Evolutionary conservation across 768 basidiomycete species (phyloP).

Genomic region (Leucocoprinus sp.): DNA sequence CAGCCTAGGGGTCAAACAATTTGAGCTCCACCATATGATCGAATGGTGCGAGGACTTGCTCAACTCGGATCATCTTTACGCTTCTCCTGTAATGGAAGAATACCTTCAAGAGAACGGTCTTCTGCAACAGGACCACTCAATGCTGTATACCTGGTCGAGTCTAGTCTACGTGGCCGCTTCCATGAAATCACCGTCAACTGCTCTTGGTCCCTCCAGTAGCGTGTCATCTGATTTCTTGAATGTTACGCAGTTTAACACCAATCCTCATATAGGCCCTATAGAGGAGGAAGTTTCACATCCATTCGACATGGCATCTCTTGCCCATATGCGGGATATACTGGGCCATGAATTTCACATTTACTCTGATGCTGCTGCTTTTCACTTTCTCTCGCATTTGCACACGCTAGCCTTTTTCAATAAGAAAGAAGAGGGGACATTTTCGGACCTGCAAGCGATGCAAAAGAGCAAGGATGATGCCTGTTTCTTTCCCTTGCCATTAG

Average conservation of each 20-base stretch:
- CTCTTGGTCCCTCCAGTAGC: slow-evolving; percentile 14
- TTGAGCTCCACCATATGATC: slow-evolving; percentile 53
- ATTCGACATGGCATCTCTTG: slow-evolving; percentile 50
- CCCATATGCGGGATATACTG: slow-evolving; percentile 53
- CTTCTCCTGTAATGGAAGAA: slow-evolving; percentile 42
- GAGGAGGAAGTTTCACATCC: slow-evolving; percentile 28
- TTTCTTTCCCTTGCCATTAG: slow-evolving; percentile 60
- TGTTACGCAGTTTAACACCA: slow-evolving; percentile 25
- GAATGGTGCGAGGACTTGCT: slow-evolving; percentile 45
- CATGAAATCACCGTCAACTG: slow-evolving; percentile 38
- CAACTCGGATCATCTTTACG: slow-evolving; percentile 27
- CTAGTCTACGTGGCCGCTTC: slow-evolving; percentile 54
- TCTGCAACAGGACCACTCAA: slow-evolving; percentile 29
- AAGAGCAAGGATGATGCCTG: slow-evolving; percentile 32
- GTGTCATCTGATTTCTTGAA: slow-evolving; percentile 38
- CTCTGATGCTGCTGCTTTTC: slow-evolving; percentile 41
- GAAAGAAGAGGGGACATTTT: slow-evolving; percentile 28
- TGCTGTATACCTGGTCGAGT: slow-evolving; percentile 64
- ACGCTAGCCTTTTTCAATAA: slow-evolving; percentile 55
- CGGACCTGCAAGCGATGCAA: slow-evolving; percentile 24
- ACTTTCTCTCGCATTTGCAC: slow-evolving; percentile 52
- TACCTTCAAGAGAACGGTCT: slow-evolving; percentile 44
- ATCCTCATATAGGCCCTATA: slow-evolving; percentile 16
- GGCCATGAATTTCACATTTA: slow-evolving; percentile 49
- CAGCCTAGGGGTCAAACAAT: slow-evolving; percentile 35